These are phyloP conservation scores for Gossypium raimondii DNA, from an alignment of 345 rosid genomes.

Conservation along the genomic window DNA sequence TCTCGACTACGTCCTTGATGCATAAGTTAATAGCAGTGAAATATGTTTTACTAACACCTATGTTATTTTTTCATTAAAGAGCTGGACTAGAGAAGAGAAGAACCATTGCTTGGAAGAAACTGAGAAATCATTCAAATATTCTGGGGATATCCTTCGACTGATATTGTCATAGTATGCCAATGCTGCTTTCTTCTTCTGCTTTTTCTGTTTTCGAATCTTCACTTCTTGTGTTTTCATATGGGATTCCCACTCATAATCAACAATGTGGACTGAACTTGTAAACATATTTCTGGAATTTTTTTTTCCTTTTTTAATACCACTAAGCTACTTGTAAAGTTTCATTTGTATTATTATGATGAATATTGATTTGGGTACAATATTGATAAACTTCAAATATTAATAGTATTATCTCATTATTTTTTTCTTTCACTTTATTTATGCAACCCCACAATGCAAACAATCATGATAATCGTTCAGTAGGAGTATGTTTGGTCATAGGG, in stretches of 20 bases:
- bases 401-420: too few relatives aligned
- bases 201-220: not conserved
- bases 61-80: slow-evolving; percentile 26
- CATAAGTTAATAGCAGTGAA: too few relatives aligned
- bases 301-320: not conserved
- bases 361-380: not conserved
- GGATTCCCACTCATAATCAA: not conserved
- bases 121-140: slow-evolving; percentile 83
- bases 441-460: too few relatives aligned
- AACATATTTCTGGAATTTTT: not conserved
- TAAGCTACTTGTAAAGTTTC: not conserved
- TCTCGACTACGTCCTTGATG: not conserved
- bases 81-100: slow-evolving; percentile 91
- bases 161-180: slow-evolving; percentile 41
- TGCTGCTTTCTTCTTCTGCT: not conserved
- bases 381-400: too few relatives aligned
- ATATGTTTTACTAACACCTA: not conserved
- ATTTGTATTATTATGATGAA: not conserved
- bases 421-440: too few relatives aligned
- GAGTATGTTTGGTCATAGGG: too few relatives aligned
- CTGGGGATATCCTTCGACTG: slow-evolving; percentile 84
- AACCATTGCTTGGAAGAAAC: slow-evolving; percentile 93
- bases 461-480: too few relatives aligned
- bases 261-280: not conserved
- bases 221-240: not conserved